These are phyloP conservation scores for Salvia sclarea DNA, from an alignment of 305 asterid species.

Conservation along the genomic window DNA sequence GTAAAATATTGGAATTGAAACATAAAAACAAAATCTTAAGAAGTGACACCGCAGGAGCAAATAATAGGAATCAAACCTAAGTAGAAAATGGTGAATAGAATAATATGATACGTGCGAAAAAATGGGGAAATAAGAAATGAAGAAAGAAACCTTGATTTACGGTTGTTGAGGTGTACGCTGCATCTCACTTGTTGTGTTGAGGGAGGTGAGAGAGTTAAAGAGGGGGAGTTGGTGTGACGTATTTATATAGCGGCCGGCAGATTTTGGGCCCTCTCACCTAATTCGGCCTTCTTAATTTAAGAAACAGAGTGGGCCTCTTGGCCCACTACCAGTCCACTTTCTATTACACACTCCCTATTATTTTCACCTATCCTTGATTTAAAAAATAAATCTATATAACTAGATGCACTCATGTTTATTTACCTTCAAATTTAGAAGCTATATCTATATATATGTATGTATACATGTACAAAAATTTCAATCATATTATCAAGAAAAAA, in stretches of 20 bases:
- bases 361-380: no score
- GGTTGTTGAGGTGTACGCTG: constrained; percentile 24
- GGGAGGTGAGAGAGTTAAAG: neutral
- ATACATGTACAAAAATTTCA: no score
- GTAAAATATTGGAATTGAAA: neutral
- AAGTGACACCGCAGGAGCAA: neutral
- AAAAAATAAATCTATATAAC: no score
- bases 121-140: neutral
- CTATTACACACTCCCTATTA: no score
- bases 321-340: constrained; percentile 16
- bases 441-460: no score
- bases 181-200: no score
- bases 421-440: no score
- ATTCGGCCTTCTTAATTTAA: neutral
- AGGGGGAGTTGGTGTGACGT: neutral
- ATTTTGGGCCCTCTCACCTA: constrained; percentile 33
- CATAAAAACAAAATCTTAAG: neutral
- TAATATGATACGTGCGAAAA: neutral
- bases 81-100: neutral
- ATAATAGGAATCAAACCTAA: neutral
- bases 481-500: no score
- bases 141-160: constrained; percentile 28
- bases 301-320: constrained; percentile 18
- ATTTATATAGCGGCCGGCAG: constrained; percentile 13
- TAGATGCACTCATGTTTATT: no score